phyloP scores from a whole-genome alignment of 1,139 yeast species.

The Blastobotrys capitulatus region DNA sequence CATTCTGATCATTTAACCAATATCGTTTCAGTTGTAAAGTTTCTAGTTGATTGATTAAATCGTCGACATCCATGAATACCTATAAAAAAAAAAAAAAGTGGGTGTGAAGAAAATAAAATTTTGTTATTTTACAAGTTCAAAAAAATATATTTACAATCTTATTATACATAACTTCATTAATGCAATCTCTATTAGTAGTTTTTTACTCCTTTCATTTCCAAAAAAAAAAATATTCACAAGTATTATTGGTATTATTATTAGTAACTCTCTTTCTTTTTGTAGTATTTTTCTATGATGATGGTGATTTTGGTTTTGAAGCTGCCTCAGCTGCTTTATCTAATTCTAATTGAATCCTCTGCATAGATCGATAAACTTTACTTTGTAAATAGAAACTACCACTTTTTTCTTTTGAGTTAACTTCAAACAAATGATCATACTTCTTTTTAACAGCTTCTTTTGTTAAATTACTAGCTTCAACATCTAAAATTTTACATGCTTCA shows the following conservation, averaged over 20 bases:
- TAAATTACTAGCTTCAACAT: conserved; percentile 52
- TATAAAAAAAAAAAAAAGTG: neutral
- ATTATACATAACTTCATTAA: neutral
- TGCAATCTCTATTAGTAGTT: neutral
- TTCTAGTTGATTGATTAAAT: neutral
- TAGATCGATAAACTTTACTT: conserved; percentile 84
- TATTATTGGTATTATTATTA: no score
- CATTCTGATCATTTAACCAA: neutral
- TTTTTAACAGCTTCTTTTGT: conserved; percentile 61
- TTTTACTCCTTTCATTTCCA: neutral
- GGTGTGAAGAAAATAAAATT: neutral
- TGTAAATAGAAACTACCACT: conserved; percentile 92
- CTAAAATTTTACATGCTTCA: conserved; percentile 88
- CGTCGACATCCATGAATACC: neutral
- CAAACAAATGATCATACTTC: conserved; percentile 78
- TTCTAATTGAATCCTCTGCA: conserved; percentile 57
- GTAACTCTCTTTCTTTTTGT: neutral
- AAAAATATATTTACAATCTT: neutral
- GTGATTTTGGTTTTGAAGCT: neutral
- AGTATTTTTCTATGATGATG: neutral
- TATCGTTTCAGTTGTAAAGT: neutral
- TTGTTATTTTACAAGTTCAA: neutral
- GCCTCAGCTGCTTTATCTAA: conserved; percentile 26
- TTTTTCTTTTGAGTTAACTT: conserved; percentile 84
- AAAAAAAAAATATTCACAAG: no score